phyloP scores from a whole-genome alignment of 345 rosid genomes.

The Syzygium grande region DNA sequence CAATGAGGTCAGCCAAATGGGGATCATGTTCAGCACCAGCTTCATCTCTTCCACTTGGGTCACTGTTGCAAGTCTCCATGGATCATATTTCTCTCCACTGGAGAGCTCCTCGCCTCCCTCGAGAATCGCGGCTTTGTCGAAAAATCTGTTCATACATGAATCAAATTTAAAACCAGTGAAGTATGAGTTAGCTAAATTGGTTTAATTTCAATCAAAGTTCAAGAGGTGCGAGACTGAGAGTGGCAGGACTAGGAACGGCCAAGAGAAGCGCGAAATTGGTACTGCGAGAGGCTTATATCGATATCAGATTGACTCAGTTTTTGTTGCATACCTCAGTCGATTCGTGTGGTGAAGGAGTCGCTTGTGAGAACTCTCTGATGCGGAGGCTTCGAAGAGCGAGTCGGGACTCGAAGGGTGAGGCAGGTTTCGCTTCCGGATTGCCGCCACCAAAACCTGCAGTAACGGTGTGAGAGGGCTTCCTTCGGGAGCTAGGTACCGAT shows the following conservation, averaged over 20 bases:
- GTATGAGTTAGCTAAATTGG: background rate
- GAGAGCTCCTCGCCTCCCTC: background rate
- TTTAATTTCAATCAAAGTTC: background rate
- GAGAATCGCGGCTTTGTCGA: conserved; percentile 22
- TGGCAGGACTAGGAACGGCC: background rate
- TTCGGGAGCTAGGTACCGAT: conserved; percentile 13
- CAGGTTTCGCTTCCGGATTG: conserved; percentile 24
- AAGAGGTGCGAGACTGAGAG: background rate
- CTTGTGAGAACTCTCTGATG: conserved; percentile 3
- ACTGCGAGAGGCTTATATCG: background rate
- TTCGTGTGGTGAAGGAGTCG: conserved; percentile 29
- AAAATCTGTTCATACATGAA: conserved; percentile 4
- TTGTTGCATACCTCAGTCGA: conserved; percentile 18
- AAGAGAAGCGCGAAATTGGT: background rate
- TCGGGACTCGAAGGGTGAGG: conserved; percentile 14
- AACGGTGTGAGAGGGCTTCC: conserved; percentile 33
- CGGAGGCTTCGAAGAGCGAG: conserved; percentile 11
- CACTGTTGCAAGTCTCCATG: conserved; percentile 17
- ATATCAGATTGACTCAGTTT: background rate
- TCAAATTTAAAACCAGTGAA: background rate
- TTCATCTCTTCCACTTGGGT: conserved; percentile 37
- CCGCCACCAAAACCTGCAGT: conserved; percentile 31
- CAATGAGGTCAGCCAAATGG: conserved; percentile 19
- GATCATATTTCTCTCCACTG: background rate
- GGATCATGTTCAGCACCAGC: conserved; percentile 18